Conservation (phyloP, 345 rosid genomes). For the Eucalyptus tenuipes region DNA sequence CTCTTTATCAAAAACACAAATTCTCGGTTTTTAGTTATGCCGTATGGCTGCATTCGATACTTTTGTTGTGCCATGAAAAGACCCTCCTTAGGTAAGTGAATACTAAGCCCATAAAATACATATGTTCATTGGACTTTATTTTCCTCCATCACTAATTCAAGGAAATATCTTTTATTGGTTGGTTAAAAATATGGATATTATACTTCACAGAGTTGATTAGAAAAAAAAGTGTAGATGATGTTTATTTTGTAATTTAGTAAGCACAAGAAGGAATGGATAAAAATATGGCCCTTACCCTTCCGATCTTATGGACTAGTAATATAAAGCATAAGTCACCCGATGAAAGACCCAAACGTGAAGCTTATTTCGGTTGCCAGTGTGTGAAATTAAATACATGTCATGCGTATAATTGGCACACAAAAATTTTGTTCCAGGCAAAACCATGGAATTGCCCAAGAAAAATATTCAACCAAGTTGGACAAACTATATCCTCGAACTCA, state of each 20-base stretch:
- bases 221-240: not conserved
- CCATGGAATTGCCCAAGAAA: too few species aligned
- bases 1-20: too few species aligned
- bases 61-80: too few species aligned
- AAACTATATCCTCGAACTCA: not conserved
- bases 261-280: not conserved
- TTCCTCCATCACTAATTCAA: not conserved
- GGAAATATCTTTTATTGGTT: not conserved
- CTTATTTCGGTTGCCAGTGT: not conserved
- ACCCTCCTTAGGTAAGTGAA: too few species aligned
- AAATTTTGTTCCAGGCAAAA: not conserved
- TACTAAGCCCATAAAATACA: too few species aligned
- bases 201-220: not conserved
- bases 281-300: not conserved
- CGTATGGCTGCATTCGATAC: too few species aligned
- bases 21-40: too few species aligned
- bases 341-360: not conserved
- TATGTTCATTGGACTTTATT: not conserved
- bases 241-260: not conserved
- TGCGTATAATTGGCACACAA: not conserved
- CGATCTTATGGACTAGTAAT: not conserved
- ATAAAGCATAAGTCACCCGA: not conserved
- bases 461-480: not conserved
- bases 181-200: not conserved
- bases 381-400: not conserved